phyloP scores from a whole-genome alignment of 208 protist genomes.

The Endotrypanum monterogeii region DNA sequence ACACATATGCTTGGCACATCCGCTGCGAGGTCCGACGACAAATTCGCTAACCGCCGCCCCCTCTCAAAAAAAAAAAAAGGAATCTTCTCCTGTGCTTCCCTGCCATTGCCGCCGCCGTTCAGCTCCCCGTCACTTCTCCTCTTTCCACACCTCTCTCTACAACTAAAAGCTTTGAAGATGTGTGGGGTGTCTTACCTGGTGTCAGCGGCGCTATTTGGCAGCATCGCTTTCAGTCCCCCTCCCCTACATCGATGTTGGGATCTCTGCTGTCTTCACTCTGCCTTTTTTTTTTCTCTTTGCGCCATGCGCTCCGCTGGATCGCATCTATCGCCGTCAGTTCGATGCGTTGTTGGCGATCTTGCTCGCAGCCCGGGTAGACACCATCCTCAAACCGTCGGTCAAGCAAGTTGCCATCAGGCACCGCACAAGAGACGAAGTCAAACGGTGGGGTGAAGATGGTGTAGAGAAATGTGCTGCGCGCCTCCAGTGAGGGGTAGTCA shows the following conservation, averaged over 20 bases:
- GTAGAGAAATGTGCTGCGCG: slow-evolving; percentile 90
- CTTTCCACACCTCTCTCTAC: not conserved
- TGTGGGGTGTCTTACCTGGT: not conserved
- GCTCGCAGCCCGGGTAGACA: slow-evolving; percentile 83
- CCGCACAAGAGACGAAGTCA: slow-evolving; percentile 58
- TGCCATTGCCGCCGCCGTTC: not conserved
- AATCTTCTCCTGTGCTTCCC: no score
- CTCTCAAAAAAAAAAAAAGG: not conserved
- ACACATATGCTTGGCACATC: no score
- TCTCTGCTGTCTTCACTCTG: not conserved
- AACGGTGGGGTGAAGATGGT: slow-evolving; percentile 86
- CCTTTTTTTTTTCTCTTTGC: slow-evolving; percentile 31
- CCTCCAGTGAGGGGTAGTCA: slow-evolving; percentile 90
- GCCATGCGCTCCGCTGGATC: slow-evolving; percentile 56
- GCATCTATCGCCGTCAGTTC: slow-evolving; percentile 60
- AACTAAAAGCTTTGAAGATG: no score
- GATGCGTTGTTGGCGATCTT: slow-evolving; percentile 76
- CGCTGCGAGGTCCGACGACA: no score
- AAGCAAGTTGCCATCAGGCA: slow-evolving; percentile 77
- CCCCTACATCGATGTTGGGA: not conserved
- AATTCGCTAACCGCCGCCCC: no score
- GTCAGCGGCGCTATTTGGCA: not conserved
- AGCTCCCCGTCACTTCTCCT: not conserved
- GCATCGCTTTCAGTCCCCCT: not conserved
- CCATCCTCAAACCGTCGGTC: slow-evolving; percentile 91